Percentiles rank a stretch among this genome's conserved stretches.
Conservation (phyloP, 2,329 filamentous ascomycete species). For the Ceratocystis alfenasii region DNA sequence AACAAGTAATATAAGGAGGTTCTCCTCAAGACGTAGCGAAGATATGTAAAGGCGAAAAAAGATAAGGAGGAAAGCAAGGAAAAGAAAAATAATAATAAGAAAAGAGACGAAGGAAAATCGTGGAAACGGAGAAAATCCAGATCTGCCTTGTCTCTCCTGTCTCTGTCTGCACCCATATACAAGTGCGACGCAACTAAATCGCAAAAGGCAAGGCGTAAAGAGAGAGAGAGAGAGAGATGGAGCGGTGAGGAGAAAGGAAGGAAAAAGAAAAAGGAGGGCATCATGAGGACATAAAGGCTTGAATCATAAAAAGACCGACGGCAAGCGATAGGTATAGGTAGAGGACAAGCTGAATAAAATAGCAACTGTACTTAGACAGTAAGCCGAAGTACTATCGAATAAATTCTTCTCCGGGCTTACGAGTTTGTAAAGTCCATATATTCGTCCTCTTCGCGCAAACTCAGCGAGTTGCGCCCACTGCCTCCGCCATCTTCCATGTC, state of each 20-base stretch:
- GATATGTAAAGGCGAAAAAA: conserved; percentile 22
- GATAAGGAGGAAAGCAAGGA: conserved; percentile 22
- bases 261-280: not conserved
- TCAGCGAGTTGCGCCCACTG: conserved; percentile 52
- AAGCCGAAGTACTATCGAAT: too few relatives aligned
- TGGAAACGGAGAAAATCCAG: not conserved
- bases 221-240: conserved; percentile 1
- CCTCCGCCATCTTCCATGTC: conserved; percentile 56
- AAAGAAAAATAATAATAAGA: conserved; percentile 22
- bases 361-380: not conserved
- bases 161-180: conserved; percentile 4
- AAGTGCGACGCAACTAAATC: conserved; percentile 16
- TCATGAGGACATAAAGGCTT: not conserved
- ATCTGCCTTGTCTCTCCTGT: not conserved
- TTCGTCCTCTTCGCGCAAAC: conserved; percentile 92
- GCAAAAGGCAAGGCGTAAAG: not conserved
- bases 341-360: not conserved
- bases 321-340: not conserved
- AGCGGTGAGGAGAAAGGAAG: not conserved
- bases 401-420: not conserved
- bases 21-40: conserved; percentile 23
- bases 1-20: conserved; percentile 22
- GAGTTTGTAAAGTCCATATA: conserved; percentile 63
- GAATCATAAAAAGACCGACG: not conserved
- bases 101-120: not conserved